Evolutionary conservation across 2,329 filamentous ascomycete genomes (phyloP).

Genomic region (Penicillium sp.): DNA sequence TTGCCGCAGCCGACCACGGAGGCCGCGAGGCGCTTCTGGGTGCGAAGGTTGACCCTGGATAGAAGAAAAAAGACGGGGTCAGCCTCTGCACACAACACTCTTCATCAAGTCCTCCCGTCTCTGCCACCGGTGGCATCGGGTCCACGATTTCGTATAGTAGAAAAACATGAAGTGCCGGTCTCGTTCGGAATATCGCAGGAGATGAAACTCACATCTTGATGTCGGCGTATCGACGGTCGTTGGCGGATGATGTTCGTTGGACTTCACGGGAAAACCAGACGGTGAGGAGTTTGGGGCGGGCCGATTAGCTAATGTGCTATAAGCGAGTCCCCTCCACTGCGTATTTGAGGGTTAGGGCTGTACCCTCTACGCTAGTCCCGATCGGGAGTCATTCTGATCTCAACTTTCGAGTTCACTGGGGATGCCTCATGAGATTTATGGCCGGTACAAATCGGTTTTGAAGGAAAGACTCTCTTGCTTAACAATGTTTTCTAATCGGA

Average conservation of each 20-base stretch:
- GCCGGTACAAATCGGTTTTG: background rate
- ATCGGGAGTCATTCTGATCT: slow-evolving; percentile 18
- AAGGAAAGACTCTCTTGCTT: background rate
- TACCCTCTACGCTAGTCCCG: slow-evolving; percentile 29
- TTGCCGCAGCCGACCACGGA: slow-evolving; percentile 98
- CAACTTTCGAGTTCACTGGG: background rate
- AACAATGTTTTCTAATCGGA: too few relatives aligned
- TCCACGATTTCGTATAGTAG: slow-evolving; percentile 1
- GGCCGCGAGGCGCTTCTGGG: slow-evolving; percentile 99
- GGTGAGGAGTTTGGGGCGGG: slow-evolving; percentile 49
- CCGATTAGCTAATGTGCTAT: slow-evolving; percentile 51
- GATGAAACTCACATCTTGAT: slow-evolving; percentile 53
- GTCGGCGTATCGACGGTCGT: slow-evolving; percentile 55
- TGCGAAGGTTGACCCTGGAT: slow-evolving; percentile 96
- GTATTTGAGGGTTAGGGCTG: slow-evolving; percentile 41
- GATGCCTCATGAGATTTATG: background rate
- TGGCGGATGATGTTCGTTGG: slow-evolving; percentile 54
- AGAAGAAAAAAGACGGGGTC: slow-evolving; percentile 40
- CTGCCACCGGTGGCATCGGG: slow-evolving; percentile 15
- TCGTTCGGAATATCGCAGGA: slow-evolving; percentile 30
- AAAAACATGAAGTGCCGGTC: slow-evolving; percentile 17
- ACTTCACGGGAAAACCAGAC: slow-evolving; percentile 47
- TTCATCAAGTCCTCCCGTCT: slow-evolving; percentile 22
- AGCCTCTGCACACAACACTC: slow-evolving; percentile 38
- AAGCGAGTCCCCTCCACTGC: slow-evolving; percentile 46